Percentiles rank a stretch among this genome's conserved stretches.
Conservation (phyloP, 1,284 basidiomycete genomes). For the Puccinia horiana region DNA sequence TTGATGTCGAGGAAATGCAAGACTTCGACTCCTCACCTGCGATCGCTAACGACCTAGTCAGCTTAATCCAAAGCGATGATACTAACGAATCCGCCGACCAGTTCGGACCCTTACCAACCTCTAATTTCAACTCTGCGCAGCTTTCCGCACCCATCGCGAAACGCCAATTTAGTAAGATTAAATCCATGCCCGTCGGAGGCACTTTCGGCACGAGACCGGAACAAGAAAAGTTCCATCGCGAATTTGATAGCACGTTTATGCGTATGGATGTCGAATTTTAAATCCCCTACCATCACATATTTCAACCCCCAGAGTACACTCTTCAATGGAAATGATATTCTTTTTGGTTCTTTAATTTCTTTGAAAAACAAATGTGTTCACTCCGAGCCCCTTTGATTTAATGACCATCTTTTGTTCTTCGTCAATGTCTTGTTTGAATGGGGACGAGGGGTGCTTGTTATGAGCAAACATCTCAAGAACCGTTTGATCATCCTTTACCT, state of each 20-base stretch:
- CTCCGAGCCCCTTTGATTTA: neutral
- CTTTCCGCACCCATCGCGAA: neutral
- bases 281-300: neutral
- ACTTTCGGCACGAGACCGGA: constrained; percentile 42
- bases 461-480: neutral
- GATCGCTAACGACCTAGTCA: constrained; percentile 1
- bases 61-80: constrained; percentile 22
- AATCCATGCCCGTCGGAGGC: constrained; percentile 49
- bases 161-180: constrained; percentile 34
- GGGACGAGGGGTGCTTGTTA: neutral
- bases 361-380: neutral
- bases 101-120: constrained; percentile 2
- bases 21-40: constrained; percentile 30
- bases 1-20: constrained; percentile 44
- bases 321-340: neutral
- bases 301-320: neutral
- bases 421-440: neutral
- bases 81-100: constrained; percentile 14
- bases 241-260: constrained; percentile 44
- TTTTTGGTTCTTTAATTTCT: neutral
- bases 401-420: neutral
- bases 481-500: neutral
- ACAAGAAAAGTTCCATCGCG: constrained; percentile 43
- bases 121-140: neutral
- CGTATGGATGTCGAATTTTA: constrained; percentile 47